A percentile compares a stretch with the other conserved stretches of the same genome.
These are phyloP conservation scores for Erodium maritimum DNA, from an alignment of 345 rosid species.

Conservation along the genomic window DNA sequence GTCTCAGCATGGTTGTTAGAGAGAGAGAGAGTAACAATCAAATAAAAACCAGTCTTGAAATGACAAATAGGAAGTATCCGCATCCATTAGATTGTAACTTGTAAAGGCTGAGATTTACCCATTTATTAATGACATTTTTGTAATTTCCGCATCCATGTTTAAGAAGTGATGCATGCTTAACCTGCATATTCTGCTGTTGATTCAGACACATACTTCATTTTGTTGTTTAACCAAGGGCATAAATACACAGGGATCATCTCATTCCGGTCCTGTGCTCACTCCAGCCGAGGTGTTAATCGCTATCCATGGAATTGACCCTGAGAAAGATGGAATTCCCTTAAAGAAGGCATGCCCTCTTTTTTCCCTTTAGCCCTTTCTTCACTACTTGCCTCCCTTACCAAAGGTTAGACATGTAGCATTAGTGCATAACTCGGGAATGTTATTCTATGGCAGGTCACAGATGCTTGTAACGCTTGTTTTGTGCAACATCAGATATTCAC, in stretches of 20 bases:
- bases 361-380: not conserved
- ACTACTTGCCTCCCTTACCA: slow-evolving; percentile 1
- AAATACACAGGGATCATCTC: slow-evolving; percentile 56
- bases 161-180: not conserved
- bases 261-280: slow-evolving; percentile 50
- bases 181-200: not conserved
- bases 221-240: slow-evolving; percentile 5
- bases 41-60: no score
- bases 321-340: slow-evolving; percentile 76
- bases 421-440: slow-evolving; percentile 9
- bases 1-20: no score
- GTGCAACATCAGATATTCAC: slow-evolving; percentile 79
- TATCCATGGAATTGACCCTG: slow-evolving; percentile 88
- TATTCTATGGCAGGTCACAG: slow-evolving; percentile 56
- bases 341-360: slow-evolving; percentile 50
- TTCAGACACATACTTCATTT: not conserved
- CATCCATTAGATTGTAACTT: no score
- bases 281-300: slow-evolving; percentile 84
- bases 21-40: no score
- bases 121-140: no score
- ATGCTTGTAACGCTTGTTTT: slow-evolving; percentile 91
- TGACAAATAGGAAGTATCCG: no score
- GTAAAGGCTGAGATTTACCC: no score
- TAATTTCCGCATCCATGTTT: not conserved
- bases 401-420: slow-evolving; percentile 7